Conservation (phyloP, 2,329 filamentous ascomycete genomes). For the Aspergillus glaucus region DNA sequence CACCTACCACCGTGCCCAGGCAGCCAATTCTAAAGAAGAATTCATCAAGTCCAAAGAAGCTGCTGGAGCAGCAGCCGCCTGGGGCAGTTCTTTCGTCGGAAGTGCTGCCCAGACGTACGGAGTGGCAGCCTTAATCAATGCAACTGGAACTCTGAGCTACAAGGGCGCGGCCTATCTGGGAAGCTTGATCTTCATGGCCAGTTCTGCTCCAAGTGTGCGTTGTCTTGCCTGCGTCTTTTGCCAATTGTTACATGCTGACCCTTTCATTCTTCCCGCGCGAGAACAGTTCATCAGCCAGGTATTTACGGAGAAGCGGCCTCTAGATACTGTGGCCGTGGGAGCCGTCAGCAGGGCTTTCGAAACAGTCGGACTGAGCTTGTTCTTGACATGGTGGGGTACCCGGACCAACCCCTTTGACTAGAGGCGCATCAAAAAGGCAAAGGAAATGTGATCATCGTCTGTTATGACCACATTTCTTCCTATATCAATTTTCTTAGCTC, state of each 20-base stretch:
- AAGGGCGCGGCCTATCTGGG: constrained; percentile 96
- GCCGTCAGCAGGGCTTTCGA: constrained; percentile 80
- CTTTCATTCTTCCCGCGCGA: background rate
- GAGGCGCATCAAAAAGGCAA: constrained; percentile 14
- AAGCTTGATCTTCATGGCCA: constrained; percentile 83
- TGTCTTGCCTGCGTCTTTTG: background rate
- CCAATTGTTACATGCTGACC: background rate
- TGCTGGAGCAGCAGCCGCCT: constrained; percentile 76
- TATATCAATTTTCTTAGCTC: too few relatives aligned
- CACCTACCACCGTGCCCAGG: constrained; percentile 87
- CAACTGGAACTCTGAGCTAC: constrained; percentile 89
- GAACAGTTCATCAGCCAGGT: constrained; percentile 75
- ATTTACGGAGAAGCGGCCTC: constrained; percentile 82
- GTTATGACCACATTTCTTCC: background rate
- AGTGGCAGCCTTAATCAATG: constrained; percentile 85
- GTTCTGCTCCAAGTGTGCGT: constrained; percentile 77
- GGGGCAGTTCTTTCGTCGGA: constrained; percentile 83
- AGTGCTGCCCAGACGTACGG: constrained; percentile 85
- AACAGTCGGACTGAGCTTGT: constrained; percentile 83
- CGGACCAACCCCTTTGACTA: constrained; percentile 87
- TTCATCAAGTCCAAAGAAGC: constrained; percentile 93
- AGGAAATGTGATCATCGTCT: background rate
- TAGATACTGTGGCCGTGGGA: constrained; percentile 84
- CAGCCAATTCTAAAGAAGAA: constrained; percentile 90
- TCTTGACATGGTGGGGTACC: constrained; percentile 97